Conservation (phyloP, 2,329 filamentous ascomycete genomes). For the Teratosphaeria pseudoeucalypti region DNA sequence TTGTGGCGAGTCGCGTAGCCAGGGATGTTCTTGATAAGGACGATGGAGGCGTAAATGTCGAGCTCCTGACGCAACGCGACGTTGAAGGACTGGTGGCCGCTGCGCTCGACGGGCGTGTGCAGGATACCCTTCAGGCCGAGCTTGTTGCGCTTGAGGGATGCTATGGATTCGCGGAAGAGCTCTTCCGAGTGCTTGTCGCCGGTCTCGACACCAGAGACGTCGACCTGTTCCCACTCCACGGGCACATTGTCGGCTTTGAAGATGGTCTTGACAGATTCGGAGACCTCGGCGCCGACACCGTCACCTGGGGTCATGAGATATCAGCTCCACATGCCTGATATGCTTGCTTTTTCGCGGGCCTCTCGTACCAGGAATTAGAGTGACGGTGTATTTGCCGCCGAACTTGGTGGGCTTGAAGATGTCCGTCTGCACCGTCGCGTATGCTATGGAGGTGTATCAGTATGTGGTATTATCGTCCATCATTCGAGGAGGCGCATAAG, state of each 20-base stretch:
- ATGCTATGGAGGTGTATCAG: conserved; percentile 31
- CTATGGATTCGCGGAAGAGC: conserved; percentile 89
- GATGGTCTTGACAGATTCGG: conserved; percentile 95
- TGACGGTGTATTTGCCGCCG: conserved; percentile 98
- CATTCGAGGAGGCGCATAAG: conserved; percentile 7
- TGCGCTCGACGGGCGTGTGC: conserved; percentile 92
- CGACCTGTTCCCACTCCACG: conserved; percentile 97
- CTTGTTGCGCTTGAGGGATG: conserved; percentile 96
- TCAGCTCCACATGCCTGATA: conserved; percentile 2
- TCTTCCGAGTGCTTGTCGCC: conserved; percentile 83
- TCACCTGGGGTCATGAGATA: conserved; percentile 47
- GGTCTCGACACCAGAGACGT: conserved; percentile 81
- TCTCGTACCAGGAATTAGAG: conserved; percentile 75
- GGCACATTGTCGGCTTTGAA: conserved; percentile 99
- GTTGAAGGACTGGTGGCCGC: conserved; percentile 98
- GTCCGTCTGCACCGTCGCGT: conserved; percentile 73
- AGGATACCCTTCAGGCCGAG: conserved; percentile 97
- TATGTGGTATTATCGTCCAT: conserved; percentile 3
- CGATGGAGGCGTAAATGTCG: conserved; percentile 97
- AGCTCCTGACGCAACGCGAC: conserved; percentile 97
- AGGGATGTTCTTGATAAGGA: conserved; percentile 98
- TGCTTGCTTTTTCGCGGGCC: conserved; percentile 14
- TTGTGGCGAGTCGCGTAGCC: conserved; percentile 96
- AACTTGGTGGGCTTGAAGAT: conserved; percentile 99
- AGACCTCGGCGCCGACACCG: conserved; percentile 95